Evolutionary conservation across 2,329 filamentous ascomycete species (phyloP).

Genomic region (Gnomoniopsis sp.): DNA sequence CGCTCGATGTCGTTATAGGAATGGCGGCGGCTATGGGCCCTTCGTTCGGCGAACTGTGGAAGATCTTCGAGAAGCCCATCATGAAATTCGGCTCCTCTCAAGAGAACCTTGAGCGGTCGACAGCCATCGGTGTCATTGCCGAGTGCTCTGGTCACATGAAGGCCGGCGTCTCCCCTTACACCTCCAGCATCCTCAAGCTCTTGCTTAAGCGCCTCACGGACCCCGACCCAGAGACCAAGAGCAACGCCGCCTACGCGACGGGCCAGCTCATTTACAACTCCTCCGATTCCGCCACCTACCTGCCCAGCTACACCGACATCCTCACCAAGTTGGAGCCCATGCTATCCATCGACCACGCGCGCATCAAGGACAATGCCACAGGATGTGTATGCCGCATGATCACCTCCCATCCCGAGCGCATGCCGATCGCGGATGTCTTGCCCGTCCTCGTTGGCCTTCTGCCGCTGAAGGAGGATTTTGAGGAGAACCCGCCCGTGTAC

Average conservation of each 20-base stretch:
- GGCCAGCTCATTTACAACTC: slow-evolving; percentile 84
- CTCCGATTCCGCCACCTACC: slow-evolving; percentile 67
- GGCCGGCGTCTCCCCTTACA: slow-evolving; percentile 76
- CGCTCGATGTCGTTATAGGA: slow-evolving; percentile 83
- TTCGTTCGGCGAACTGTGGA: slow-evolving; percentile 85
- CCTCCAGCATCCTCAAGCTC: slow-evolving; percentile 70
- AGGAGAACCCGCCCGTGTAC: slow-evolving; percentile 94
- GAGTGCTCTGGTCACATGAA: slow-evolving; percentile 88
- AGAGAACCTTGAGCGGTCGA: slow-evolving; percentile 83
- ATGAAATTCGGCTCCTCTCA: slow-evolving; percentile 83
- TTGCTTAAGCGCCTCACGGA: slow-evolving; percentile 84
- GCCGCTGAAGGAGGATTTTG: slow-evolving; percentile 87
- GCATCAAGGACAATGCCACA: slow-evolving; percentile 87
- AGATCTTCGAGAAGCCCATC: slow-evolving; percentile 90
- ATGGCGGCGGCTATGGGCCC: slow-evolving; percentile 77
- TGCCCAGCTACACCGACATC: slow-evolving; percentile 73
- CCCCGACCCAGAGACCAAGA: slow-evolving; percentile 87
- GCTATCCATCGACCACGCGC: slow-evolving; percentile 71
- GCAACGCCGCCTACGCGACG: slow-evolving; percentile 88
- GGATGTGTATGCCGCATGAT: slow-evolving; percentile 93
- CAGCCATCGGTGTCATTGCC: slow-evolving; percentile 86
- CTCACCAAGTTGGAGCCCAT: slow-evolving; percentile 83
- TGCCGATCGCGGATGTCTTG: slow-evolving; percentile 78
- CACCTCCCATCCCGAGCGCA: slow-evolving; percentile 76
- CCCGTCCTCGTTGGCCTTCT: slow-evolving; percentile 75